Evolutionary conservation across 257 asterid species (phyloP).

Genomic region (Ocimum tenuiflorum): DNA sequence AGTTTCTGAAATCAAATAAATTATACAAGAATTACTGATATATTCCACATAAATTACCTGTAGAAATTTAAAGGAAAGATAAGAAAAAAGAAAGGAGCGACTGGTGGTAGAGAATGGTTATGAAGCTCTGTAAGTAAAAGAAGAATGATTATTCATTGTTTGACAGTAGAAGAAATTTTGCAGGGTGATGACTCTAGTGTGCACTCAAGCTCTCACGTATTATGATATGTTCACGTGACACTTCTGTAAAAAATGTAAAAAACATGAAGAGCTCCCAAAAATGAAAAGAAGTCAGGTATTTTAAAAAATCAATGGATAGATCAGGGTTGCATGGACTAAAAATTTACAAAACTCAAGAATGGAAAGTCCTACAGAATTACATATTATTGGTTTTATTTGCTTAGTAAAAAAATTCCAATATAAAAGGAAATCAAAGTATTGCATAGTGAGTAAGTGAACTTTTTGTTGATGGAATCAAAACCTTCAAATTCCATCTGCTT

Average conservation of each 20-base stretch:
- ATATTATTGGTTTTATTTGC: neutral
- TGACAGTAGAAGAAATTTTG: neutral
- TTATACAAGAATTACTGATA: slow-evolving; percentile 9
- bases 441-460: slow-evolving; percentile 6
- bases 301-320: neutral
- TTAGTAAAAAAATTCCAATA: neutral
- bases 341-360: neutral
- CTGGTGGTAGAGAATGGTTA: neutral
- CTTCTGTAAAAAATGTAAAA: neutral
- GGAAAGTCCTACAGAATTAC: neutral
- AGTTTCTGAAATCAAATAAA: slow-evolving; percentile 57
- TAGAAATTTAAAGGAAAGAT: neutral
- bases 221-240: neutral
- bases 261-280: neutral
- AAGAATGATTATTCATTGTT: neutral
- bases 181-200: neutral
- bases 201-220: neutral
- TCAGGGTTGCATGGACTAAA: neutral
- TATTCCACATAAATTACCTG: neutral
- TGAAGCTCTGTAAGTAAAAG: slow-evolving; percentile 14
- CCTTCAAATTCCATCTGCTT: slow-evolving; percentile 99
- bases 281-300: neutral
- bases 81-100: neutral
- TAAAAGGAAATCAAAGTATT: neutral
- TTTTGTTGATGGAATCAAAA: slow-evolving; percentile 25